Base-by-base conservation (phyloP, 805 yeast species). In the Wickerhamomyces tratensis region DNA sequence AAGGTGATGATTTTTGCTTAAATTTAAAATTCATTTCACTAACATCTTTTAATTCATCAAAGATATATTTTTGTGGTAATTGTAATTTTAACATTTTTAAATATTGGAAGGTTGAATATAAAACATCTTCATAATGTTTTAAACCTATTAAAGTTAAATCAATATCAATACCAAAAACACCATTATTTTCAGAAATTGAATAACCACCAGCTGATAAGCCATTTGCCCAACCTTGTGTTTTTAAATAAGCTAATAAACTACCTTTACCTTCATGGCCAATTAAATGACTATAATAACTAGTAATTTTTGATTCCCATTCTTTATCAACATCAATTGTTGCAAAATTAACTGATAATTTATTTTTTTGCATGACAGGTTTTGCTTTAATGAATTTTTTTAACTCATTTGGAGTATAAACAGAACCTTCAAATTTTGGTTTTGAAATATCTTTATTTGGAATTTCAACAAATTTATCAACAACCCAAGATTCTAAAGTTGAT, bases 251-350 rank as follows among this genome's bases (percentile, higher is more conserved):
- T 33, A 87, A 68, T 15, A 91, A 59, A 2, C 96, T 87, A 2
- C 98, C 98, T 39, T 80, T 71, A 39, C 93, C 85, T 64, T 91
- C 98, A 61, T 91, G 98, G 36, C 98, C 98, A 39, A 91, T 65
- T 41, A 93, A 67, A 59, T 93, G 97, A 20, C 89, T 76, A 49
- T 67, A 73, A 61, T 87, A 84, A 43, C 72, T 76, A 7, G 76
- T 71, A 0, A 97, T 95, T 50, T 77, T 77, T 25, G 73, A 71
- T 42, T 74, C 72, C 85, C 89, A 85, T 40, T 65, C 59, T 26
- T 72, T 74, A 41, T 75, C 74, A 49, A 81, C 80, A 54, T 85
- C 88, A n/a, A 96, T 96, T 11, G 85, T 75, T 41, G 74, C 68
- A 61, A 93, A 93, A 3, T 75, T 60, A 12, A 93, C 45, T 48